A percentile compares a stretch with the other conserved stretches of the same genome.
Conservation (phyloP, 306 rosid species). For the Quercus mongolica region DNA sequence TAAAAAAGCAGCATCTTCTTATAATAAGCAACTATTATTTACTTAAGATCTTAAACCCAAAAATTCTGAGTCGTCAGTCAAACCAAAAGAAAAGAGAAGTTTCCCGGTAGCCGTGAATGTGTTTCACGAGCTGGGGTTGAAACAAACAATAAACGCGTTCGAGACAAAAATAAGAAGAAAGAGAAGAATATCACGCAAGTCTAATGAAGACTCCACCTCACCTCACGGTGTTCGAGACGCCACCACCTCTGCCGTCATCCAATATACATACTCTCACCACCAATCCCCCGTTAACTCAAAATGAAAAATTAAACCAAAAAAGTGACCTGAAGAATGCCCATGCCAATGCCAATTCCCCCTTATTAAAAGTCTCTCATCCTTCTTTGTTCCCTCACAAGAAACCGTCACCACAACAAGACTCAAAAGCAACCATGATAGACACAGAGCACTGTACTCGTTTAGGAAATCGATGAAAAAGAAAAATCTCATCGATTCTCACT, state of each 20-base stretch:
- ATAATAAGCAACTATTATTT: too few species aligned
- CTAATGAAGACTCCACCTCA: constrained; percentile 6
- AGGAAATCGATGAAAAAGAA: not conserved
- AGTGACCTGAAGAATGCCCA: too few species aligned
- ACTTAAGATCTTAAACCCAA: too few species aligned
- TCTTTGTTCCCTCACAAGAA: constrained; percentile 28
- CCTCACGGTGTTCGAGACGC: constrained; percentile 21
- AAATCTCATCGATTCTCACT: not conserved
- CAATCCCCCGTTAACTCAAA: not conserved
- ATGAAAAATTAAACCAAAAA: too few species aligned
- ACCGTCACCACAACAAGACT: constrained; percentile 6
- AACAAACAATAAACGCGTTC: constrained; percentile 5
- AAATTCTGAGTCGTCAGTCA: too few species aligned
- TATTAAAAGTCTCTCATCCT: not conserved
- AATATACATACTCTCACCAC: too few species aligned
- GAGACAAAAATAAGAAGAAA: not conserved
- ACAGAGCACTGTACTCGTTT: not conserved
- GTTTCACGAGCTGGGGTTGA: not conserved
- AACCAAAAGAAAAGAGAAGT: not conserved
- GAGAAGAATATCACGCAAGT: constrained; percentile 39
- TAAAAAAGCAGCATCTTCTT: too few species aligned
- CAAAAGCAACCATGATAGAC: not conserved
- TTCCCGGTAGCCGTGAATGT: not conserved
- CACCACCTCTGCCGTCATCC: constrained; percentile 9
- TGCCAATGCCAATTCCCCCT: not conserved